Evolutionary conservation across 192 early-diverging fungal species (phyloP).

Genomic region (Chytriomyces confervae): DNA sequence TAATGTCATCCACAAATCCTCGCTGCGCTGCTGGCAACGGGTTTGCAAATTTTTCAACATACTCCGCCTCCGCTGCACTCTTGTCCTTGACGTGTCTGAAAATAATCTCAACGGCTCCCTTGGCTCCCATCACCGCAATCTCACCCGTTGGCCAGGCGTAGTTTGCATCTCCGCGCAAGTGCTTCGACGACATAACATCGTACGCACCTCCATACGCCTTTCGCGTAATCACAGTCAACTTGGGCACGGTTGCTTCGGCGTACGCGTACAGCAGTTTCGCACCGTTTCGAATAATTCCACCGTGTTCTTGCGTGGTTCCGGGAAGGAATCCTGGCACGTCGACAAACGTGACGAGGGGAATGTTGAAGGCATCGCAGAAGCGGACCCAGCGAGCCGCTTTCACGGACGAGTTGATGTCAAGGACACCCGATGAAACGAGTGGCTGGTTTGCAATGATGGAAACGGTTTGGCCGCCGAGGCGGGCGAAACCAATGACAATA

Average conservation of each 20-base stretch:
- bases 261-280: conserved; percentile 97
- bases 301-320: conserved; percentile 92
- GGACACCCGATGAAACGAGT: conserved; percentile 89
- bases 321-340: conserved; percentile 98
- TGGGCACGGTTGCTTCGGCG: conserved; percentile 95
- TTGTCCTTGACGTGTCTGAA: conserved; percentile 73
- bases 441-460: conserved; percentile 95
- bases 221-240: conserved; percentile 91
- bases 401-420: conserved; percentile 93
- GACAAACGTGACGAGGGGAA: conserved; percentile 91
- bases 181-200: conserved; percentile 96
- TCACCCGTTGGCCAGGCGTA: conserved; percentile 96
- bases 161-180: conserved; percentile 90
- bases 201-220: conserved; percentile 99
- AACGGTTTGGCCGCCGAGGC: conserved; percentile 84
- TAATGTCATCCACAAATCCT: conserved; percentile 66
- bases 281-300: conserved; percentile 94
- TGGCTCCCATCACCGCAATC: conserved; percentile 98
- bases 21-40: conserved; percentile 92
- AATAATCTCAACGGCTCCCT: conserved; percentile 97
- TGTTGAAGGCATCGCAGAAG: conserved; percentile 96
- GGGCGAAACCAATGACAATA: conserved; percentile 88
- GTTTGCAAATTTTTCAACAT: conserved; percentile 91
- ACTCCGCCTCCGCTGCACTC: conserved; percentile 78
- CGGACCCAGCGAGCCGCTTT: conserved; percentile 96